Conservation (phyloP, 164 flowering plant genomes). For the Taxillus chinensis region DNA sequence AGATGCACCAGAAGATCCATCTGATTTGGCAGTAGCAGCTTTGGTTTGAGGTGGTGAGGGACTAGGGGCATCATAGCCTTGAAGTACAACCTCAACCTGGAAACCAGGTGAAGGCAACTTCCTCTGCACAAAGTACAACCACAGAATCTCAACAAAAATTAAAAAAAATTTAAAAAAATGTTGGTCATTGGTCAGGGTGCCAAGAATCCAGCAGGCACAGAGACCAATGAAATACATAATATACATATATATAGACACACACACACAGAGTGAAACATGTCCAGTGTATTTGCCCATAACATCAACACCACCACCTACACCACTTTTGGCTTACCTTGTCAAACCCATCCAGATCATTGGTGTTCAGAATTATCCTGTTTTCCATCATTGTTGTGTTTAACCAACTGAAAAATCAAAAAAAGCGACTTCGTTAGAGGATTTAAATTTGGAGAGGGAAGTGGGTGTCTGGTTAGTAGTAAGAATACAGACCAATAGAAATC, state of each 20-base stretch:
- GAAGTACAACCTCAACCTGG: conserved; percentile 85
- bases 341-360: conserved; percentile 82
- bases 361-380: conserved; percentile 67
- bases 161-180: no score
- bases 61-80: conserved; percentile 45
- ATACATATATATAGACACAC: neutral
- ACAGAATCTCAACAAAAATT: no score
- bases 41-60: conserved; percentile 26
- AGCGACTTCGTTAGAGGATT: neutral
- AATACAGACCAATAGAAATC: conserved; percentile 80
- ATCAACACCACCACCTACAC: neutral
- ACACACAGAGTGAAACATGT: neutral
- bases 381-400: conserved; percentile 92
- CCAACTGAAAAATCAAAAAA: conserved; percentile 51
- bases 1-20: conserved; percentile 30
- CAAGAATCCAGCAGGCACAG: neutral
- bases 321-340: conserved; percentile 57
- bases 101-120: conserved; percentile 97
- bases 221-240: neutral
- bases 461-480: neutral
- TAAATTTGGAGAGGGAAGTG: no score
- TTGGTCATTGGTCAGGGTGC: neutral
- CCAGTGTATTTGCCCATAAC: no score
- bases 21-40: conserved; percentile 24
- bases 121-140: conserved; percentile 44